phyloP scores from a whole-genome alignment of 345 rosid species.

The Triadica sebifera region DNA sequence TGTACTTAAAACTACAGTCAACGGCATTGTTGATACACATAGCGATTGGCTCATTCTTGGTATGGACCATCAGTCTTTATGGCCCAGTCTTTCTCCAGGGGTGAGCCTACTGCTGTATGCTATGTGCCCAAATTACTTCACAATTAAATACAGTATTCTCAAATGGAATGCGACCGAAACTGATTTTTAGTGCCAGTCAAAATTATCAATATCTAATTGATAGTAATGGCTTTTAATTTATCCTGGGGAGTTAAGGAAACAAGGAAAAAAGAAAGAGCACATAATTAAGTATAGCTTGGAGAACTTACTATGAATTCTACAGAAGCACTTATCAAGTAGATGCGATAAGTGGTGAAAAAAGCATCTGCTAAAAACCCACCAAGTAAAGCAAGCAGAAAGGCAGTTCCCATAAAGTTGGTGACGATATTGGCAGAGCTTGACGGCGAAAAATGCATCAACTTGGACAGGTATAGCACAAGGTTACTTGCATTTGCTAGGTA shows the following conservation, averaged over 20 bases:
- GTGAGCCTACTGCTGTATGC: background rate
- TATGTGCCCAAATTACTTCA: no score
- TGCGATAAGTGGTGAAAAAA: slow-evolving; percentile 60
- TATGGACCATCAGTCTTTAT: slow-evolving; percentile 6
- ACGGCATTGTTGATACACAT: background rate
- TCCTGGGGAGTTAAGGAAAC: no score
- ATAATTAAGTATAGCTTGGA: background rate
- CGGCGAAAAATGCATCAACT: slow-evolving; percentile 75
- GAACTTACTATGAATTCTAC: slow-evolving; percentile 65
- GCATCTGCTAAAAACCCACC: slow-evolving; percentile 89
- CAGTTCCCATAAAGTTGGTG: slow-evolving; percentile 88
- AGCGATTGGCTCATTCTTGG: slow-evolving; percentile 14
- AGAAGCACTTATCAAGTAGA: slow-evolving; percentile 66
- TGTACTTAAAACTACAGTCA: background rate
- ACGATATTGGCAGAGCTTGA: slow-evolving; percentile 75
- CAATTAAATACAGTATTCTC: background rate
- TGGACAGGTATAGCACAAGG: slow-evolving; percentile 73
- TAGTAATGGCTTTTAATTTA: no score
- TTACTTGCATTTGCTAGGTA: slow-evolving; percentile 90
- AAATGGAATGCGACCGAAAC: slow-evolving; percentile 13
- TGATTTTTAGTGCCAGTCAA: background rate
- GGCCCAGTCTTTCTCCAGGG: slow-evolving; percentile 6
- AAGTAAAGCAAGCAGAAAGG: slow-evolving; percentile 77
- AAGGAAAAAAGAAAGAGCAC: background rate
- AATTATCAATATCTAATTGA: no score